Evolutionary conservation across 2,329 filamentous ascomycete species (phyloP).

Genomic region (Xylariaceae sp.): DNA sequence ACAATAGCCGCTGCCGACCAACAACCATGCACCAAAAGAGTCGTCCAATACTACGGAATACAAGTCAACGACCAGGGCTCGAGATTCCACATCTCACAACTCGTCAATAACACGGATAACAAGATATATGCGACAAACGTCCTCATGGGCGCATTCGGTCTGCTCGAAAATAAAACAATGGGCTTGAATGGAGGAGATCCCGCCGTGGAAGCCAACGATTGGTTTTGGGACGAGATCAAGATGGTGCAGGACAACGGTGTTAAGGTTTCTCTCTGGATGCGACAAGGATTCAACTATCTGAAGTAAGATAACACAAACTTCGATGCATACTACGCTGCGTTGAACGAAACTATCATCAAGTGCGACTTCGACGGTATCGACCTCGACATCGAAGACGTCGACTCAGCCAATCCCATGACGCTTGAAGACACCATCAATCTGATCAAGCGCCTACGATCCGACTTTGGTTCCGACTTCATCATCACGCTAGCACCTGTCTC

Average conservation of each 20-base stretch:
- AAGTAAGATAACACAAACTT: slow-evolving; percentile 4
- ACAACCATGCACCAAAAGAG: neutral
- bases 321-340: slow-evolving; percentile 7
- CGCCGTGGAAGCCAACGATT: slow-evolving; percentile 1
- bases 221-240: slow-evolving; percentile 13
- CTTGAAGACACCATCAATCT: slow-evolving; percentile 3
- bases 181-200: slow-evolving; percentile 5
- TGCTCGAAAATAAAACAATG: slow-evolving; percentile 10
- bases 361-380: slow-evolving; percentile 12
- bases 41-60: slow-evolving; percentile 5
- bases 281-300: slow-evolving; percentile 6
- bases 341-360: slow-evolving; percentile 6
- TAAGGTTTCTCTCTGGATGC: slow-evolving; percentile 8
- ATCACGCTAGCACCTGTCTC: slow-evolving; percentile 13
- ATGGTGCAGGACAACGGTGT: slow-evolving; percentile 11
- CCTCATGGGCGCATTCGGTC: slow-evolving; percentile 8
- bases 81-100: slow-evolving; percentile 10
- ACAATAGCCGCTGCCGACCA: too few species aligned
- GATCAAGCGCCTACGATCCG: slow-evolving; percentile 1
- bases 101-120: slow-evolving; percentile 11
- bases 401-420: slow-evolving; percentile 1
- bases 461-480: slow-evolving; percentile 14
- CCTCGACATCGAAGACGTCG: slow-evolving; percentile 11
- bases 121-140: slow-evolving; percentile 12
- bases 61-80: neutral